Base-by-base conservation (phyloP, 1,139 yeast species). In the Sugiyamaella xylanicola region DNA sequence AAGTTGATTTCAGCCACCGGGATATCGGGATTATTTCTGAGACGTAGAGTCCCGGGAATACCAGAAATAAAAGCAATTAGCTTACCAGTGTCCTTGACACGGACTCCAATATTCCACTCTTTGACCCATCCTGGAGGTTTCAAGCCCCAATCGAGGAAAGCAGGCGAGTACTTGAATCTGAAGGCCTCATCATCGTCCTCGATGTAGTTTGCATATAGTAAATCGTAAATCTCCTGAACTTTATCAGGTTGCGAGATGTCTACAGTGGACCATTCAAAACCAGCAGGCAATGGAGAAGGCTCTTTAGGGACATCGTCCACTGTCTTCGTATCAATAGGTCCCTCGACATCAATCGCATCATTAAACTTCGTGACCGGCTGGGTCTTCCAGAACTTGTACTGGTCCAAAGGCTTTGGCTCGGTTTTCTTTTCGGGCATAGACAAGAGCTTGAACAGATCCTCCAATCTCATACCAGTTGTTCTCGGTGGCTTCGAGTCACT, bases 331-430 rank as follows among this genome's bases (percentile, higher is more conserved):
- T 91, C 95, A 64, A 93, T 90, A 16, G 96, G 95, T 0, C 98
- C 98, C 66, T 91, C 97, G 17, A 76, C 67, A 11, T 76, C 79
- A 48, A 88, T 77, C 65, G 85, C 93, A 68, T 87, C 70, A 40
- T 63, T 87, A 60, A 91, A 84, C 25, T 79, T 77, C 3, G 92
- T 82, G 17, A 95, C 99, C 0, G 99, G 99, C 72, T 93, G 99
- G 5, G 99, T 95, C 68, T 87, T 88, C 99, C 99, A 93, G 73
- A 93, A 93, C 74, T 89, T 90, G 76, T 92, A 90, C 67, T 91
- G 96, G 54, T 88, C 84, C 91, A 92, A 90, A 36, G 85, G 82
- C 67, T 86, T 87, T 55, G 63, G 55, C 19, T 48, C 56, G 25
- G 48, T 53, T 51, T 49, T 55, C 21, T 49, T 49, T 29, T 53